These are phyloP conservation scores for Teratosphaeria gauchensis DNA, from an alignment of 2,329 filamentous ascomycete species.

Conservation along the genomic window DNA sequence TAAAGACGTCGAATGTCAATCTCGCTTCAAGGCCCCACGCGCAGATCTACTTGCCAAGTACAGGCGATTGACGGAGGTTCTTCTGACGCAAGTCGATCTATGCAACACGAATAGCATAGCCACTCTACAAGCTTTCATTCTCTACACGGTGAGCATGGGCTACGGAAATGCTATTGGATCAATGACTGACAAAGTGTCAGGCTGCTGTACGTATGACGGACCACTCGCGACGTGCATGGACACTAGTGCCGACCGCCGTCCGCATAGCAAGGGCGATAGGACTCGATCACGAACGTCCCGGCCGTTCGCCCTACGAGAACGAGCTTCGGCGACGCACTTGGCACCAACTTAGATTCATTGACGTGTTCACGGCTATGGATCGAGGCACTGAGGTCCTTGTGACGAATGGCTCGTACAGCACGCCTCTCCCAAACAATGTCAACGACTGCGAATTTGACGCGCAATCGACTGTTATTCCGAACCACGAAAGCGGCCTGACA, in stretches of 20 bases:
- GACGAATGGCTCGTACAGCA: slow-evolving; percentile 12
- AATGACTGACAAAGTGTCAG: background rate
- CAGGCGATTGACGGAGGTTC: slow-evolving; percentile 18
- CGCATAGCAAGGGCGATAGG: slow-evolving; percentile 25
- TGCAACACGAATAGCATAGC: slow-evolving; percentile 23
- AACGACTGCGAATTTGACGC: slow-evolving; percentile 25
- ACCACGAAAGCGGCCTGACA: slow-evolving; percentile 16
- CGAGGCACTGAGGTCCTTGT: slow-evolving; percentile 22
- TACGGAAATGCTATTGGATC: background rate
- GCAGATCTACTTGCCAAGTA: slow-evolving; percentile 15
- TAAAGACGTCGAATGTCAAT: slow-evolving; percentile 20
- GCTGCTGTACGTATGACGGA: slow-evolving; percentile 15
- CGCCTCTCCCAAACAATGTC: slow-evolving; percentile 18
- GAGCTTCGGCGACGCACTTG: slow-evolving; percentile 25
- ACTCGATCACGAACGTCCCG: slow-evolving; percentile 19
- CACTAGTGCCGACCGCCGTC: slow-evolving; percentile 19
- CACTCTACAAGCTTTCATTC: slow-evolving; percentile 21
- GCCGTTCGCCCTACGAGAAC: slow-evolving; percentile 16
- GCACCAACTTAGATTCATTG: slow-evolving; percentile 23
- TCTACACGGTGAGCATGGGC: slow-evolving; percentile 16
- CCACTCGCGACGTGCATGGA: slow-evolving; percentile 21
- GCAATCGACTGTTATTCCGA: slow-evolving; percentile 10
- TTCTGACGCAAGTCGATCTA: slow-evolving; percentile 23
- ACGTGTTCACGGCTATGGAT: slow-evolving; percentile 21
- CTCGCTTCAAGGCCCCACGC: slow-evolving; percentile 10